These are phyloP conservation scores for Calonectria pseudoturangicola DNA, from an alignment of 2,329 filamentous ascomycete species.

Conservation along the genomic window DNA sequence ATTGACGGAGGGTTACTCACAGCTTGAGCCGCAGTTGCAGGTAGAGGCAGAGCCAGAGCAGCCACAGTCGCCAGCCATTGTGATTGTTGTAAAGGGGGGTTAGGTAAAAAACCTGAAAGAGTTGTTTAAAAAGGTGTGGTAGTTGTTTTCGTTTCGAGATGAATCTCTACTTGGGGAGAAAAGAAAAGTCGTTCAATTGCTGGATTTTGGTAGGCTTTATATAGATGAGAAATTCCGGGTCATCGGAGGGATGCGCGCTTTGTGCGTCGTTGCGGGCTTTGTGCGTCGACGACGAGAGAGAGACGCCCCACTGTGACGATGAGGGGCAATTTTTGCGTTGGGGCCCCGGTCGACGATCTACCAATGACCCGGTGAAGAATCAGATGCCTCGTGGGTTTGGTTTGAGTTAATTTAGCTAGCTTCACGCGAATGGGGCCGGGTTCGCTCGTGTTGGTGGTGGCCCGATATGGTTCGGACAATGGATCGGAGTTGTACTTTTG, in stretches of 20 bases:
- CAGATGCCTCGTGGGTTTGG: slow-evolving; percentile 12
- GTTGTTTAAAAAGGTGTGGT: slow-evolving; percentile 8
- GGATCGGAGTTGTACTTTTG: slow-evolving; percentile 31
- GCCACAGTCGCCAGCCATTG: slow-evolving; percentile 62
- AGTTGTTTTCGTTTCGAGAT: slow-evolving; percentile 42
- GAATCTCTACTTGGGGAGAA: slow-evolving; percentile 43
- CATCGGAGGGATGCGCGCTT: slow-evolving; percentile 38
- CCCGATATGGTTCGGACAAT: slow-evolving; percentile 47
- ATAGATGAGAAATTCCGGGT: slow-evolving; percentile 46
- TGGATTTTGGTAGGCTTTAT: slow-evolving; percentile 51
- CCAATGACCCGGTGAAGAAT: slow-evolving; percentile 42
- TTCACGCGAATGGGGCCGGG: slow-evolving; percentile 25
- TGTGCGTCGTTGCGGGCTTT: slow-evolving; percentile 45
- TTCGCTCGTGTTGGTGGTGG: slow-evolving; percentile 31
- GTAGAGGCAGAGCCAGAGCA: slow-evolving; percentile 58
- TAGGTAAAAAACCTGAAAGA: slow-evolving; percentile 41
- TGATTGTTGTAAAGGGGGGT: slow-evolving; percentile 48
- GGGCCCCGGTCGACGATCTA: slow-evolving; percentile 45
- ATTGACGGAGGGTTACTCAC: slow-evolving; percentile 49
- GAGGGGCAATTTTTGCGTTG: slow-evolving; percentile 34
- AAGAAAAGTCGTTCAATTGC: neutral
- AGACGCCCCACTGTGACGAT: slow-evolving; percentile 40
- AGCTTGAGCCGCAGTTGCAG: slow-evolving; percentile 62
- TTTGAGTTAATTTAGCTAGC: slow-evolving; percentile 53
- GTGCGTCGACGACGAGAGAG: slow-evolving; percentile 35